Percentiles rank a stretch among this genome's conserved stretches.
phyloP scores from a whole-genome alignment of 2,329 filamentous ascomycete species.

The Aspergillus hiratsukae region DNA sequence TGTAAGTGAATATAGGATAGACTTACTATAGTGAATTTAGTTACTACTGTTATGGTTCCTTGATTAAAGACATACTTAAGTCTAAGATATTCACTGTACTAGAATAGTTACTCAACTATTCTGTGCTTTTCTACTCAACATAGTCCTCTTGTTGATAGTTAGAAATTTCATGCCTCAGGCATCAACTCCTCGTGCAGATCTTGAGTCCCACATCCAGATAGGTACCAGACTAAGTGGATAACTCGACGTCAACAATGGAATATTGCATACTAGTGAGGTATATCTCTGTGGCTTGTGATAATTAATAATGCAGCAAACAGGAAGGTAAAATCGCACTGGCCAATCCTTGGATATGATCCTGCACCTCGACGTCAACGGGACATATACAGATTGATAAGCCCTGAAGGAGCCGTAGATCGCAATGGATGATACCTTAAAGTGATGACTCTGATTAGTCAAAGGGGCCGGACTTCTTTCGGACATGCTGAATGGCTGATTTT shows the following conservation, averaged over 20 bases:
- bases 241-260: no score
- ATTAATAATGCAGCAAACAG: background rate
- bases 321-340: background rate
- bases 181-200: background rate
- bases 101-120: background rate
- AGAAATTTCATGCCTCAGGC: background rate
- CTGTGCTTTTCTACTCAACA: no score
- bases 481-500: background rate
- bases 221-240: no score
- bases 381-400: constrained; percentile 7
- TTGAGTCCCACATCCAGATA: no score
- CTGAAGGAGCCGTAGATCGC: background rate
- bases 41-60: background rate
- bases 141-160: background rate
- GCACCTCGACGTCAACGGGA: background rate
- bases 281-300: background rate
- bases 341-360: background rate
- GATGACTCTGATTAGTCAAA: background rate
- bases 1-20: background rate
- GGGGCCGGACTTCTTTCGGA: background rate
- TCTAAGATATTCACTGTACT: background rate
- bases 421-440: background rate
- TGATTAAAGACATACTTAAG: background rate
- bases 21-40: background rate
- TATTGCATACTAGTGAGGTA: no score